Evolutionary conservation across 495 filamentous ascomycete species (phyloP).

Genomic region (Aspergillus nidulans): DNA sequence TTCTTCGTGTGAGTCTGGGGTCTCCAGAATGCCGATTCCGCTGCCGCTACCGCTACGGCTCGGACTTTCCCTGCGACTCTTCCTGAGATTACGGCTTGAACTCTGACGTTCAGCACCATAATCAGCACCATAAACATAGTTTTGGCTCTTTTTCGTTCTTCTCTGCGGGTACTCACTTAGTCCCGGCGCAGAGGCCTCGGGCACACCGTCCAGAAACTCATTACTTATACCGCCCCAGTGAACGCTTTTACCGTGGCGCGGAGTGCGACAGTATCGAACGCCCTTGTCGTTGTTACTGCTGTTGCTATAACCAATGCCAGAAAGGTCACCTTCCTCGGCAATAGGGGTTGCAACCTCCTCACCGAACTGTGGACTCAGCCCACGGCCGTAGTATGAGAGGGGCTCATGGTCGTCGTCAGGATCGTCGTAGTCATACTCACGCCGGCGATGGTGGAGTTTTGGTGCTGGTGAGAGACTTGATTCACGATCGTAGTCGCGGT

Average conservation of each 20-base stretch:
- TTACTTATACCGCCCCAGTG: slow-evolving; percentile 14
- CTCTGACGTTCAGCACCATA: background rate
- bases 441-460: background rate
- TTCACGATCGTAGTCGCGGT: background rate
- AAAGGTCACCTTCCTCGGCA: background rate
- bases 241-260: slow-evolving; percentile 5
- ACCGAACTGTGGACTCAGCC: background rate
- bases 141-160: background rate
- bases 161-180: background rate
- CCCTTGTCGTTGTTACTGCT: background rate
- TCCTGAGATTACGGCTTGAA: background rate
- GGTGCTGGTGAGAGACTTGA: background rate
- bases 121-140: background rate
- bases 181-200: background rate
- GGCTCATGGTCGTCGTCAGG: background rate
- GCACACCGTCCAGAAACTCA: background rate
- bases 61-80: background rate
- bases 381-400: background rate
- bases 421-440: background rate
- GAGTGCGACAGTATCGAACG: background rate
- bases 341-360: too few relatives aligned
- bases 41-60: background rate
- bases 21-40: background rate
- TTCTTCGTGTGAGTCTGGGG: background rate
- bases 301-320: background rate